Base-by-base conservation (phyloP, 108 stramenopile species). In the Stephanodiscus minutulus region DNA sequence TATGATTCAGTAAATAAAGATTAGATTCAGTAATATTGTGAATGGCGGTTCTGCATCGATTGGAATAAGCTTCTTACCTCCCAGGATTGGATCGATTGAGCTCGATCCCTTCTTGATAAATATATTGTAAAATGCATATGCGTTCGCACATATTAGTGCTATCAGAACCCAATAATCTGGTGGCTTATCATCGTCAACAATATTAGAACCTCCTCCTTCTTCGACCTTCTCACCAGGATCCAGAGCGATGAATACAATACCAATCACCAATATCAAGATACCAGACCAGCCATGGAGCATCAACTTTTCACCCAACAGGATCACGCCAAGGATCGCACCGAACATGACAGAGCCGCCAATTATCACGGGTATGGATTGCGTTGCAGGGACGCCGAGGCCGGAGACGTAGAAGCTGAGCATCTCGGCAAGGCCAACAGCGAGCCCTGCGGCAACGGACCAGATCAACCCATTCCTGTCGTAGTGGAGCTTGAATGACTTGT, bases 71-170 rank as follows among this genome's bases (percentile, higher is more conserved):
- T 12, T 12, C 55, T 27, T 12, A 56, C 89, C 89, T 9, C 89
- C 89, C 7, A 90, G 70, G 11, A 90, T 73, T 7, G 89, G 89
- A 77, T 87, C 37, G 36, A 90, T 90, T 12, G 72, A 68, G 0
- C 70, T 61, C 7, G 68, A 71, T 52, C 85, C 89, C 69, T 90
- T 86, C 62, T 90, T 90, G 71, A 90, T 90, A 52, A 86, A 90
- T 24, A 89, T 87, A 61, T 90, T 90, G 79, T 90, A 90, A 31
- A 90, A 64, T 15, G 89, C 89, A 64, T 90, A 90, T 0, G 83
- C 70, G 41, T 76, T 25, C 15, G 89, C 89, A 85, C 89, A 90
- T 37, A 76, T 39, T 5, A 90, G 64, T 41, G 89, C 89, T 12
- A 84, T 83, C 10, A 65, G 24, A 17, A 90, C 83, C 89, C 89